phyloP scores from a whole-genome alignment of 192 early-diverging fungal genomes.

The Allomyces macrogynus region DNA sequence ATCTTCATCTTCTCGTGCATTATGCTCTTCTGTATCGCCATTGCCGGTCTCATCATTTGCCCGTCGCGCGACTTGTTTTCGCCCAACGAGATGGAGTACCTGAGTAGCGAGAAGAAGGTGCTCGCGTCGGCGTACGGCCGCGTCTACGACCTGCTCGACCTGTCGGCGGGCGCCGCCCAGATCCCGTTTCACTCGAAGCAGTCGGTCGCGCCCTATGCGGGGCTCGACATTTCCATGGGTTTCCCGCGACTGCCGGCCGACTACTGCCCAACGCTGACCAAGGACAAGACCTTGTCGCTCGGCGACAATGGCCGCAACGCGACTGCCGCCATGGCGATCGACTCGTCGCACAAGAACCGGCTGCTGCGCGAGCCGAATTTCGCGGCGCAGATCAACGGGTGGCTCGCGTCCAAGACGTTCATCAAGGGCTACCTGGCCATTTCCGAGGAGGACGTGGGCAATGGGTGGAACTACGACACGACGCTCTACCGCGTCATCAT shows the following conservation, averaged over 20 bases:
- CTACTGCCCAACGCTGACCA: neutral
- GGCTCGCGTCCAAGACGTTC: slow-evolving; percentile 1
- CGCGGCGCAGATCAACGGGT: neutral
- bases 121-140: slow-evolving; percentile 55
- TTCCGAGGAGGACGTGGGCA: slow-evolving; percentile 23
- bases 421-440: neutral
- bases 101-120: slow-evolving; percentile 31
- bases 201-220: slow-evolving; percentile 6
- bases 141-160: slow-evolving; percentile 55
- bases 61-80: slow-evolving; percentile 54
- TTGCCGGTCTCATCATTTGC: slow-evolving; percentile 52
- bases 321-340: neutral
- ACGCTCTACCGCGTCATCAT: slow-evolving; percentile 37
- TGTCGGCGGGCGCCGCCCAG: slow-evolving; percentile 20
- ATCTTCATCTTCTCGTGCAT: slow-evolving; percentile 55
- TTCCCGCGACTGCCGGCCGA: neutral
- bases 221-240: neutral
- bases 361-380: neutral
- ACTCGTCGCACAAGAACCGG: neutral
- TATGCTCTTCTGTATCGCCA: slow-evolving; percentile 70
- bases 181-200: slow-evolving; percentile 27
- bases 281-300: neutral
- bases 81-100: slow-evolving; percentile 33
- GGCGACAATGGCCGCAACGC: neutral
- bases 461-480: slow-evolving; percentile 13